These are phyloP conservation scores for Schoenoplectus triqueter DNA, from an alignment of 202 grass and related monocot genomes.

Conservation along the genomic window DNA sequence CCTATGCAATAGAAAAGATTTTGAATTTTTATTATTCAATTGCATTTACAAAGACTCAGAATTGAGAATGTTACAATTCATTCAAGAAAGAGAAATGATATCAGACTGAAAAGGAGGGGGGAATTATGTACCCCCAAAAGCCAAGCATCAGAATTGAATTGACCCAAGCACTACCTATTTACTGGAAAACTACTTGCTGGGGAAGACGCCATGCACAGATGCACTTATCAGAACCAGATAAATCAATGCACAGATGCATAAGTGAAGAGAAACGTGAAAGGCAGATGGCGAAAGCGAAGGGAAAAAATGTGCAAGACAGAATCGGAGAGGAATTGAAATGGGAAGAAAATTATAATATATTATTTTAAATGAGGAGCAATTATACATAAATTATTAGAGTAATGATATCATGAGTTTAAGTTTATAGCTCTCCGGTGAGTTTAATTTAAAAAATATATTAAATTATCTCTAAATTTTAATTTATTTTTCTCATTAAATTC, in stretches of 20 bases:
- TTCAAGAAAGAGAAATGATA: not conserved
- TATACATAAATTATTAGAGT: too few species aligned
- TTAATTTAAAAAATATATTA: too few species aligned
- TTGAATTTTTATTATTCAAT: slow-evolving; percentile 22
- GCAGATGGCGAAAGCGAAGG: not conserved
- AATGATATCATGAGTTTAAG: too few species aligned
- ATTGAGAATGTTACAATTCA: slow-evolving; percentile 29
- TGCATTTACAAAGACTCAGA: slow-evolving; percentile 31
- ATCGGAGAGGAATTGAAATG: too few species aligned
- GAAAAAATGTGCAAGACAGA: too few species aligned
- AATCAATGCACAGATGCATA: not conserved
- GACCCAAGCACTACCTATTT: not conserved
- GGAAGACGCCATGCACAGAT: not conserved
- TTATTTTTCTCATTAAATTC: too few species aligned
- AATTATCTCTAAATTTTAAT: too few species aligned
- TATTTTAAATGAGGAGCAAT: too few species aligned
- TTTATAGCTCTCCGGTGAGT: too few species aligned
- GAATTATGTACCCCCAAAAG: slow-evolving; percentile 13
- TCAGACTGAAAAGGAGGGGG: too few species aligned
- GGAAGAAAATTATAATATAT: too few species aligned
- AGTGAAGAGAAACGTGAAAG: not conserved
- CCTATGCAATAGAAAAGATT: not conserved
- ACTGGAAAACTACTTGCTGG: not conserved
- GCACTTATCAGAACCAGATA: too few species aligned
- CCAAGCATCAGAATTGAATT: slow-evolving; percentile 45